Conservation (phyloP, 108 stramenopile genomes). For the Cyclostephanos tholiformis region DNA sequence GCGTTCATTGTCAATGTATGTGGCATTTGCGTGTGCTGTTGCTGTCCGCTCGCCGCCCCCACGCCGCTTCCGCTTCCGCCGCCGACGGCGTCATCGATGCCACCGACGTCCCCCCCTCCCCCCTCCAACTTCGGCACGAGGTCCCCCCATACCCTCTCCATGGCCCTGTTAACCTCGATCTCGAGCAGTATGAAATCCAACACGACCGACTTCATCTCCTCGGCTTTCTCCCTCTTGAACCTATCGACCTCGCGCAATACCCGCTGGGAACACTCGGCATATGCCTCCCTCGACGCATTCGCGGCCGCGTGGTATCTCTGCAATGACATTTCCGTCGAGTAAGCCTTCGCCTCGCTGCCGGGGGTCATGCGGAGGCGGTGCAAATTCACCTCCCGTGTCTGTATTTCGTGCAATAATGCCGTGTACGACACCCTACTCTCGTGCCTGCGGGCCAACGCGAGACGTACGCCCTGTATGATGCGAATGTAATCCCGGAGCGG, state of each 20-base stretch:
- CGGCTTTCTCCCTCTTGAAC: conserved; percentile 95
- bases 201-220: conserved; percentile 92
- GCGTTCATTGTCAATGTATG: conserved; percentile 16
- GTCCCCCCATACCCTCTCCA: conserved; percentile 92
- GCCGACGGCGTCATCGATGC: neutral
- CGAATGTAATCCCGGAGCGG: conserved; percentile 95
- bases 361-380: conserved; percentile 71
- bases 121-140: conserved; percentile 88
- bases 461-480: conserved; percentile 91
- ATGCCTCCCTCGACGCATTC: conserved; percentile 78
- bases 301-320: conserved; percentile 76
- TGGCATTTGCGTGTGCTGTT: neutral
- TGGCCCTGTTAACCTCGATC: conserved; percentile 91
- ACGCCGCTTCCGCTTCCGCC: conserved; percentile 1
- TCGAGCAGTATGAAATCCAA: conserved; percentile 92
- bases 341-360: conserved; percentile 86
- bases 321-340: conserved; percentile 82
- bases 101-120: conserved; percentile 8
- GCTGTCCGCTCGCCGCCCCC: neutral
- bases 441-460: conserved; percentile 87
- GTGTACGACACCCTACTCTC: conserved; percentile 88
- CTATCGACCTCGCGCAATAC: conserved; percentile 95
- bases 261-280: conserved; percentile 84
- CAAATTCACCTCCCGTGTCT: conserved; percentile 63
- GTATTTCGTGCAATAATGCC: conserved; percentile 74